phyloP scores from a whole-genome alignment of 441 rosid species.

The Eruca vesicaria region DNA sequence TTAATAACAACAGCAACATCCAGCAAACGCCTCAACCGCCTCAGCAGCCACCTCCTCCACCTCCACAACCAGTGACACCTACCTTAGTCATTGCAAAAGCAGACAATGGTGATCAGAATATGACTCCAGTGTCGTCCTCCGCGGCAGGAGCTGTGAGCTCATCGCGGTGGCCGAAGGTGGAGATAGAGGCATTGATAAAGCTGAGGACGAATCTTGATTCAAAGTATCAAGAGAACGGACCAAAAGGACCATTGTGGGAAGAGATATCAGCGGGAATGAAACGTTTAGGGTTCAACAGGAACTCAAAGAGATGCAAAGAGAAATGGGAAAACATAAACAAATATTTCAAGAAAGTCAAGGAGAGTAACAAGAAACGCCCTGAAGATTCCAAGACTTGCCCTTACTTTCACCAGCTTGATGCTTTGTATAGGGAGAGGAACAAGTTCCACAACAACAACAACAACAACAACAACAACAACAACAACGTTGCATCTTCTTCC shows the following conservation, averaged over 20 bases:
- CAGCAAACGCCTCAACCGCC: constrained; percentile 9
- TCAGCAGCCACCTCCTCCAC: not conserved
- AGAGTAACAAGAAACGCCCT: constrained; percentile 49
- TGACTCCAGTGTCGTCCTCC: constrained; percentile 6
- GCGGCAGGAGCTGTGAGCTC: constrained; percentile 30
- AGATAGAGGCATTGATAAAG: constrained; percentile 51
- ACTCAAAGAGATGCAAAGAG: constrained; percentile 63
- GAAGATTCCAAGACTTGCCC: constrained; percentile 79
- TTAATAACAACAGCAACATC: not conserved
- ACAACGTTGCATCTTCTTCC: not conserved
- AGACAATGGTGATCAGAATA: constrained; percentile 35
- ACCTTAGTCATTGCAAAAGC: constrained; percentile 3
- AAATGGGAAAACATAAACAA: constrained; percentile 78
- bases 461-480: not conserved
- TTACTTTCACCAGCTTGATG: constrained; percentile 78
- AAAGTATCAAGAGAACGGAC: constrained; percentile 51
- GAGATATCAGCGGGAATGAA: constrained; percentile 53
- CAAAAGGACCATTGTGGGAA: constrained; percentile 68
- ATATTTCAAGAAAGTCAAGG: constrained; percentile 63
- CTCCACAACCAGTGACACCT: not conserved
- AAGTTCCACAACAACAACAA: constrained; percentile 11
- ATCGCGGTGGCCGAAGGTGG: constrained; percentile 64
- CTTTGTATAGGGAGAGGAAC: constrained; percentile 60
- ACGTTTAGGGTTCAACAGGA: constrained; percentile 47
- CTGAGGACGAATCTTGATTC: constrained; percentile 42